These are phyloP conservation scores for Aspergillus floridensis DNA, from an alignment of 2,329 filamentous ascomycete genomes.

Conservation along the genomic window DNA sequence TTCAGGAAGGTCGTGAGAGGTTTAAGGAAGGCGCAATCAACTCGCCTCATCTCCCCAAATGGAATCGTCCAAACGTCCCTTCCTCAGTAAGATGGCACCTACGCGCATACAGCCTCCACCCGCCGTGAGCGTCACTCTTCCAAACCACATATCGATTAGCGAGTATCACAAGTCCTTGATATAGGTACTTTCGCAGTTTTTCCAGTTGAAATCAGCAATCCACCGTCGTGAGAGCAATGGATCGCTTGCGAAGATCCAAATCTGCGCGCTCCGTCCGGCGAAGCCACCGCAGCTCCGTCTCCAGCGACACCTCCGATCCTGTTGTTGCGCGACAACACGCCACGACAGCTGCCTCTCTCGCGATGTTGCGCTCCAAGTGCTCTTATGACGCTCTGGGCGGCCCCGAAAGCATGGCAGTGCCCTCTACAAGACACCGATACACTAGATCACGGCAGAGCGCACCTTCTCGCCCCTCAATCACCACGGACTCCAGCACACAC, in stretches of 20 bases:
- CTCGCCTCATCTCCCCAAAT: not conserved
- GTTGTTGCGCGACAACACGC: slow-evolving; percentile 36
- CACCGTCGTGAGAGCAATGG: slow-evolving; percentile 16
- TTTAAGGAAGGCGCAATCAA: not conserved
- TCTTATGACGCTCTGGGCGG: slow-evolving; percentile 33
- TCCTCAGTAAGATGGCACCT: not conserved
- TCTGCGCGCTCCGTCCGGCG: slow-evolving; percentile 40
- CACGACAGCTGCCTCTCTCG: slow-evolving; percentile 42
- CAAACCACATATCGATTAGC: not conserved
- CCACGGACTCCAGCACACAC: not conserved
- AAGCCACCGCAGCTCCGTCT: slow-evolving; percentile 21
- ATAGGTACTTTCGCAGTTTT: slow-evolving; percentile 9
- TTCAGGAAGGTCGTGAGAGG: too few relatives aligned
- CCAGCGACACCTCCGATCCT: slow-evolving; percentile 29
- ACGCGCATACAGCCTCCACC: not conserved
- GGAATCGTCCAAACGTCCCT: not conserved
- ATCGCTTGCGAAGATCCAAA: slow-evolving; percentile 37
- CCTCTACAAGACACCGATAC: slow-evolving; percentile 24
- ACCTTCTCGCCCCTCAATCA: slow-evolving; percentile 7
- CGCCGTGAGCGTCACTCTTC: not conserved
- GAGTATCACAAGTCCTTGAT: not conserved
- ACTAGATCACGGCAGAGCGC: slow-evolving; percentile 14
- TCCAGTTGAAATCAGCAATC: slow-evolving; percentile 2
- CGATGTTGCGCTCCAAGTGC: slow-evolving; percentile 39
- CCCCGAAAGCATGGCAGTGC: slow-evolving; percentile 25